Evolutionary conservation across 768 basidiomycete genomes (phyloP).

Genomic region (Phanerodontia chrysosporium): DNA sequence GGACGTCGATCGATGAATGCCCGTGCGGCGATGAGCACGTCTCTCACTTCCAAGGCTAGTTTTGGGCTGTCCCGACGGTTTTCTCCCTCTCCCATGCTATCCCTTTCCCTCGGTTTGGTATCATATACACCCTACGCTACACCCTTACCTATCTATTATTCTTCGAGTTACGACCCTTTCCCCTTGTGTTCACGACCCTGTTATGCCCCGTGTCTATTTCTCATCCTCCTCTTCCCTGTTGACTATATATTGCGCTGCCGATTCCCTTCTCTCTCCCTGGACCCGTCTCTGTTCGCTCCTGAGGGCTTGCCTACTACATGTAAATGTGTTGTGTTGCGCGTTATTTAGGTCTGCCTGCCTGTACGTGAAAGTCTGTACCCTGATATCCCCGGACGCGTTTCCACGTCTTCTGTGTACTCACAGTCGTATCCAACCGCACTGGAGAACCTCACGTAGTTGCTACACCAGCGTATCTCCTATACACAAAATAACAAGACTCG

Average conservation of each 20-base stretch:
- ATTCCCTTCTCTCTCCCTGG: no score
- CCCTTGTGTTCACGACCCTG: not conserved
- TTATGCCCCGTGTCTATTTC: not conserved
- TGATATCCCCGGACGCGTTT: no score
- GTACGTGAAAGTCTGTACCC: no score
- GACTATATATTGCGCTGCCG: not conserved
- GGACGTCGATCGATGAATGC: not conserved
- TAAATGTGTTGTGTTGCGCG: no score
- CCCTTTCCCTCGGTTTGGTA: no score
- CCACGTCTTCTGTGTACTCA: no score
- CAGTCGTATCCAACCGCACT: no score
- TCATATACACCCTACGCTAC: not conserved
- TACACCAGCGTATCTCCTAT: not conserved
- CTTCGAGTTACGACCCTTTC: not conserved
- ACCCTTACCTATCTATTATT: not conserved
- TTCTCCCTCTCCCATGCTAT: not conserved
- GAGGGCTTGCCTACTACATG: no score
- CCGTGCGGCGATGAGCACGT: not conserved
- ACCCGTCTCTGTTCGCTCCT: no score
- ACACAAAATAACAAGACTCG: constrained; percentile 2
- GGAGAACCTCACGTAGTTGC: not conserved
- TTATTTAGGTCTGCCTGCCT: no score
- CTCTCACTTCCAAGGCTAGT: not conserved
- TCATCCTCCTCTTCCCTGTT: not conserved
- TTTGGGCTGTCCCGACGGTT: not conserved